Percentiles rank a stretch among this genome's conserved stretches.
Conservation (phyloP, 805 yeast genomes). For the Monosporozyma siamensis region DNA sequence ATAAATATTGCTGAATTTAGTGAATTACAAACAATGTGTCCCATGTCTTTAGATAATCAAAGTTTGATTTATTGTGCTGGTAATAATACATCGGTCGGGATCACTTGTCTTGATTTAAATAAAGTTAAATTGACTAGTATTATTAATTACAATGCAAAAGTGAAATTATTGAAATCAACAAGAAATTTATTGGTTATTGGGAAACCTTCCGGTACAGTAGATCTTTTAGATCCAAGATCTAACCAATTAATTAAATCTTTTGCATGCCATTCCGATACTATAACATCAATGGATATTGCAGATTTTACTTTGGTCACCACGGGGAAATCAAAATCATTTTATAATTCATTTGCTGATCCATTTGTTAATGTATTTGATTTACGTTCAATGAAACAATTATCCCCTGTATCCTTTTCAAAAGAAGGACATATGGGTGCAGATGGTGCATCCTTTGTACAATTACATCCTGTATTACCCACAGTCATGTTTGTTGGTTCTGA, state of each 20-base stretch:
- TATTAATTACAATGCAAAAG: conserved; percentile 37
- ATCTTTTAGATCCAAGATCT: conserved; percentile 50
- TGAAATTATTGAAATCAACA: conserved; percentile 41
- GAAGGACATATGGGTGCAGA: conserved; percentile 38
- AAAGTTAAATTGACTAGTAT: conserved; percentile 31
- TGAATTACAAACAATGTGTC: conserved; percentile 35
- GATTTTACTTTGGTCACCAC: conserved; percentile 68
- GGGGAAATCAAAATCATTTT: conserved; percentile 64
- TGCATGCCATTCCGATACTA: conserved; percentile 48
- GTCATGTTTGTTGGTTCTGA: conserved; percentile 65
- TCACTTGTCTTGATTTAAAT: conserved; percentile 36
- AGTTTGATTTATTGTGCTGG: conserved; percentile 41
- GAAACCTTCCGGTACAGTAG: conserved; percentile 49
- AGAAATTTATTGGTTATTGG: conserved; percentile 52
- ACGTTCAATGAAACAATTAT: conserved; percentile 54
- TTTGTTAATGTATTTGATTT: conserved; percentile 76
- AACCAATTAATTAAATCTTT: conserved; percentile 43
- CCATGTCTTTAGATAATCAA: conserved; percentile 31
- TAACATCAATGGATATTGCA: conserved; percentile 55
- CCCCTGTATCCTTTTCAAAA: conserved; percentile 77
- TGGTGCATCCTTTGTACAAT: conserved; percentile 74
- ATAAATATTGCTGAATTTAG: conserved; percentile 27
- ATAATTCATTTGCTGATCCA: conserved; percentile 57
- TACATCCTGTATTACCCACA: conserved; percentile 82
- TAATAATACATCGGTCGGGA: conserved; percentile 24